Evolutionary conservation across 2,329 filamentous ascomycete genomes (phyloP), one percentile per base, ranked within the genome.

Genomic region (Didymella arachidicola): DNA sequence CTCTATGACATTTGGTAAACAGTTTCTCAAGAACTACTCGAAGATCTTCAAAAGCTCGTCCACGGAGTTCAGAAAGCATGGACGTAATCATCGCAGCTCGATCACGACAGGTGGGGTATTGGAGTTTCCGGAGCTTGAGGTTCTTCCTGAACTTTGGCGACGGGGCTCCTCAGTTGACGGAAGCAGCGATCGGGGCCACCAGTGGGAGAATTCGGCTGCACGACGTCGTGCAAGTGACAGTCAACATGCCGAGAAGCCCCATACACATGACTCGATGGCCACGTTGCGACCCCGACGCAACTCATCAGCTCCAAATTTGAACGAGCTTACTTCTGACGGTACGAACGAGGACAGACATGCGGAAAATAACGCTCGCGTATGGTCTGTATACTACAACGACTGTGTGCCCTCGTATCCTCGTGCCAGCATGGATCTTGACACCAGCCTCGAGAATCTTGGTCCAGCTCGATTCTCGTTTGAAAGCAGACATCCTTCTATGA

Each of bases 81-180:
- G 78, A 3, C 72, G 77, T 52, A 80, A 80, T 26, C 79, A 82
- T 59, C 75, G 81, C 3, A 80, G 77, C 38, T 79, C 76, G 0
- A 72, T 81, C 14, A 69, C 78, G 0, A 72, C 75, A 14, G 75
- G 78, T 16, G 80, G 80, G 1, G 74, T 70, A n/a, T 64, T 83
- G 3, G 74, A 77, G 32, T 75, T 79, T 58, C 81, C 81, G 0
- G 81, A 83, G 53, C 68, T 83, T 48, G 81, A 83, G 62, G 70
- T 83, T 6, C 49, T 83, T 29, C 75, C 79, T 3, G 69, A 77
- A 7, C 67, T 79, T 1, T 77, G 71, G 69, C 58, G 61, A n/a
- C 54, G 61, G 2, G 53, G 47, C 3, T 53, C 53, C 1, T 57
- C 56, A 7, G 57, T 65, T 27, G 63, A 65, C 26, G 51, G 45